These are phyloP conservation scores for Lasiodiplodia theobromae DNA, from an alignment of 2,329 filamentous ascomycete genomes.

Conservation along the genomic window DNA sequence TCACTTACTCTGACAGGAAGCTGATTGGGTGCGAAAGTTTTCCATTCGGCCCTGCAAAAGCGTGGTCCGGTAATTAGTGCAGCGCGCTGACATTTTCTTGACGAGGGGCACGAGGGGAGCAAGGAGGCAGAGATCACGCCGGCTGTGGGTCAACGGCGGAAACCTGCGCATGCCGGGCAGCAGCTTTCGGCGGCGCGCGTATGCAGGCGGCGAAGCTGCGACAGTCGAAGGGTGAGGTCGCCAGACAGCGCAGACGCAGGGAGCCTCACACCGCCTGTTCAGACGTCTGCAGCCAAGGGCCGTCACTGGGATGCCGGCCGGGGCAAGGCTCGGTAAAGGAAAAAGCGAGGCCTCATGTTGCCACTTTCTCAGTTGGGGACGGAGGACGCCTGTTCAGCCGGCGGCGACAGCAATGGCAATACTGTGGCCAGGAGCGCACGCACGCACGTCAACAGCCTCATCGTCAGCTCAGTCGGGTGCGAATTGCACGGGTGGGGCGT, in stretches of 20 bases:
- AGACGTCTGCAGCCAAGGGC: slow-evolving; percentile 21
- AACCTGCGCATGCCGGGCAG: slow-evolving; percentile 23
- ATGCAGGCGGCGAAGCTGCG: slow-evolving; percentile 21
- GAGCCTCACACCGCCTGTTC: slow-evolving; percentile 28
- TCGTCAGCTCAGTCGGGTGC: slow-evolving; percentile 9
- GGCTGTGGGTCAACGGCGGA: slow-evolving; percentile 15
- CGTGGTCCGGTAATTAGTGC: slow-evolving; percentile 20
- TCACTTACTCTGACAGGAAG: slow-evolving; percentile 13
- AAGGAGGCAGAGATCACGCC: slow-evolving; percentile 23
- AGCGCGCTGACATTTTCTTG: slow-evolving; percentile 3
- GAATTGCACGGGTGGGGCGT: slow-evolving; percentile 11
- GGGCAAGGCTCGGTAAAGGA: slow-evolving; percentile 1
- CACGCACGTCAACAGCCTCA: slow-evolving; percentile 20
- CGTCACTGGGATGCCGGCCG: slow-evolving; percentile 9
- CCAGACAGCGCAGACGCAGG: slow-evolving; percentile 25
- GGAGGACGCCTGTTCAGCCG: slow-evolving; percentile 18
- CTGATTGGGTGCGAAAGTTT: slow-evolving; percentile 25
- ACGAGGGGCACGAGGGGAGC: slow-evolving; percentile 21
- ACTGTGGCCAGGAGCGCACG: slow-evolving; percentile 2
- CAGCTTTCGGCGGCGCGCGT: slow-evolving; percentile 17
- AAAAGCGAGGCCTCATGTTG: slow-evolving; percentile 14
- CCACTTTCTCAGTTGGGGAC: slow-evolving; percentile 14
- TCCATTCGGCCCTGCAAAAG: slow-evolving; percentile 19
- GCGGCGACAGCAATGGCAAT: neutral
- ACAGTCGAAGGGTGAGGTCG: slow-evolving; percentile 17